A percentile compares a stretch with the other conserved stretches of the same genome.
Conservation (phyloP, 1,139 yeast genomes). For the Suhomyces bokatorum region DNA sequence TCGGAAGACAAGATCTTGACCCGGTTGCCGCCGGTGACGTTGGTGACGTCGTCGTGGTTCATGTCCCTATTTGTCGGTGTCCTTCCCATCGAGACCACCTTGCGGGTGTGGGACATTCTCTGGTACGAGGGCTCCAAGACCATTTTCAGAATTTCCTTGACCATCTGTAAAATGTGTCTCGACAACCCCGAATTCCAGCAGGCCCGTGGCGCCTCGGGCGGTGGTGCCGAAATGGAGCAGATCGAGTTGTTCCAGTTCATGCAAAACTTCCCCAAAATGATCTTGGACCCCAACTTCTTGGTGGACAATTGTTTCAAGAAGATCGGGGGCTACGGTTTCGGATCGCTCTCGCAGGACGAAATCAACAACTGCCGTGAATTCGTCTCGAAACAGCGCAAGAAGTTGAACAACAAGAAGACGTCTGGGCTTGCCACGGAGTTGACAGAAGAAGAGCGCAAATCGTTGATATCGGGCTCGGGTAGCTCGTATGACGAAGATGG, state of each 20-base stretch:
- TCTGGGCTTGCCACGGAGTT: slow-evolving; percentile 33
- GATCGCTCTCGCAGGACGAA: slow-evolving; percentile 78
- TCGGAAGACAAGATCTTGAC: slow-evolving; percentile 64
- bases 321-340: slow-evolving; percentile 66
- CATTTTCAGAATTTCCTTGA: slow-evolving; percentile 77
- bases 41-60: slow-evolving; percentile 96
- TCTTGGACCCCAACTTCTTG: slow-evolving; percentile 68
- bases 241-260: slow-evolving; percentile 85
- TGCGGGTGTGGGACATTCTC: slow-evolving; percentile 91
- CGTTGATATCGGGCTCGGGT: slow-evolving; percentile 27
- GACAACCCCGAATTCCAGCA: slow-evolving; percentile 50
- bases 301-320: slow-evolving; percentile 76
- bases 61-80: slow-evolving; percentile 92
- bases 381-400: slow-evolving; percentile 62
- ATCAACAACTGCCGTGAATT: slow-evolving; percentile 73
- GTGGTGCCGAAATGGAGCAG: slow-evolving; percentile 53
- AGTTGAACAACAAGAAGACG: slow-evolving; percentile 42
- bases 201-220: slow-evolving; percentile 16
- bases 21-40: slow-evolving; percentile 83
- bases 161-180: slow-evolving; percentile 78
- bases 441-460: slow-evolving; percentile 43
- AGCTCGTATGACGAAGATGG: slow-evolving; percentile 24
- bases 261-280: slow-evolving; percentile 75
- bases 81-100: slow-evolving; percentile 81
- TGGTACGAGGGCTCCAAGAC: slow-evolving; percentile 92